A percentile compares a stretch with the other conserved stretches of the same genome.
These are phyloP conservation scores for Tricholoma hemisulphureum DNA, from an alignment of 768 basidiomycete genomes.

Conservation along the genomic window DNA sequence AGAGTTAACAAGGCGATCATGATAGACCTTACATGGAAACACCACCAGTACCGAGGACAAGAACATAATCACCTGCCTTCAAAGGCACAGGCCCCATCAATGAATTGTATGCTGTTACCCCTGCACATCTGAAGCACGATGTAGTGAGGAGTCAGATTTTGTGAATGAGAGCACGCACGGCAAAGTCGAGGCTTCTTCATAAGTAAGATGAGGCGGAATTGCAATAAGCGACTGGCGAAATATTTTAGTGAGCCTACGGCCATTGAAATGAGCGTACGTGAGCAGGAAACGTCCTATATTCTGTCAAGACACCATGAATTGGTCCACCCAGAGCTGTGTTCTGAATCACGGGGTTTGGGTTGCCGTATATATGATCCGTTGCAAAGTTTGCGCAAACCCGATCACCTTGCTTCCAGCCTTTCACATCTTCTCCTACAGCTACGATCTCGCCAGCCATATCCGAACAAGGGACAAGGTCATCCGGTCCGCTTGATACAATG, in stretches of 20 bases:
- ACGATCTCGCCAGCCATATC: no score
- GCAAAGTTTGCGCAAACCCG: no score
- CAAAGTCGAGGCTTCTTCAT: slow-evolving; percentile 64
- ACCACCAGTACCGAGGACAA: slow-evolving; percentile 56
- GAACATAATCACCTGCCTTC: slow-evolving; percentile 58
- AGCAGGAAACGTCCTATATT: no score
- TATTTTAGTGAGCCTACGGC: neutral
- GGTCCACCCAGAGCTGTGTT: no score
- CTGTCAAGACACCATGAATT: no score
- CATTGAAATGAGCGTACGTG: no score
- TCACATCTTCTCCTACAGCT: no score
- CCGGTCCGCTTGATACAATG: no score
- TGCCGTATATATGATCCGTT: no score
- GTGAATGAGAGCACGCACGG: slow-evolving; percentile 35
- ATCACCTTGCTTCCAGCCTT: no score
- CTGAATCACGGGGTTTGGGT: no score
- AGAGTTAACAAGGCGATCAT: neutral
- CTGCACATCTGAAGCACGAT: slow-evolving; percentile 44
- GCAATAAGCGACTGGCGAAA: slow-evolving; percentile 42
- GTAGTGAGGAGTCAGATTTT: neutral
- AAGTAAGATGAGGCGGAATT: slow-evolving; percentile 56
- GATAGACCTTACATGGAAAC: slow-evolving; percentile 45
- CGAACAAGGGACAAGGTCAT: no score
- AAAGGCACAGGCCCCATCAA: slow-evolving; percentile 48
- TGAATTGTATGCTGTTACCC: slow-evolving; percentile 63